Conservation (phyloP, 805 yeast species). For the Candida bentonensis region DNA sequence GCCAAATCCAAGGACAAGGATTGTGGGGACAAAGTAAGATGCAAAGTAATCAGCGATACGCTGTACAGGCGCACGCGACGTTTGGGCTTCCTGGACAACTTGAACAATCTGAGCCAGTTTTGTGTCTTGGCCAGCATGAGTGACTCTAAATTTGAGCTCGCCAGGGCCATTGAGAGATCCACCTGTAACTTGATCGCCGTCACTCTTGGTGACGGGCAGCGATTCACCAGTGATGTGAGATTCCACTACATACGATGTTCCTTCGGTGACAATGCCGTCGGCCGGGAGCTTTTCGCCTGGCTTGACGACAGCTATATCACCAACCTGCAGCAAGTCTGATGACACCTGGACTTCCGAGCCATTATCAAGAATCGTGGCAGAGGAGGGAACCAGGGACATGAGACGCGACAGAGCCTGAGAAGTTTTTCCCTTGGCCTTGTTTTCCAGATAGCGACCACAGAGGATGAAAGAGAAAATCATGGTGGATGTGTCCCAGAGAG, state of each 20-base stretch:
- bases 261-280: constrained; percentile 70
- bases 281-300: constrained; percentile 89
- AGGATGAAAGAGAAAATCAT: constrained; percentile 78
- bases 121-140: constrained; percentile 67
- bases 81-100: constrained; percentile 80
- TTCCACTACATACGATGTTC: constrained; percentile 78
- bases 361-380: constrained; percentile 45
- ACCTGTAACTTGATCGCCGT: constrained; percentile 60
- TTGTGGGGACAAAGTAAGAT: constrained; percentile 68
- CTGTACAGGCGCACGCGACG: constrained; percentile 82
- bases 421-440: constrained; percentile 85
- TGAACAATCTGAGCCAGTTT: constrained; percentile 77
- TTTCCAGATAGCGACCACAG: constrained; percentile 83
- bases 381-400: constrained; percentile 63
- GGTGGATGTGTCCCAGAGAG: constrained; percentile 72
- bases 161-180: constrained; percentile 84
- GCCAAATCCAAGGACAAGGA: constrained; percentile 42
- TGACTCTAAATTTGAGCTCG: constrained; percentile 51
- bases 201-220: constrained; percentile 48
- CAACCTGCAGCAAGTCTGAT: constrained; percentile 61
- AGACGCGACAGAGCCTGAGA: constrained; percentile 75
- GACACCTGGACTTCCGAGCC: constrained; percentile 36
- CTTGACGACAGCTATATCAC: constrained; percentile 61
- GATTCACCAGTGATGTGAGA: constrained; percentile 89
- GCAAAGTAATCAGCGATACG: constrained; percentile 76